Evolutionary conservation across 2,329 filamentous ascomycete genomes (phyloP), one percentile per base, ranked within the genome.

Genomic region (Botrytis aclada): DNA sequence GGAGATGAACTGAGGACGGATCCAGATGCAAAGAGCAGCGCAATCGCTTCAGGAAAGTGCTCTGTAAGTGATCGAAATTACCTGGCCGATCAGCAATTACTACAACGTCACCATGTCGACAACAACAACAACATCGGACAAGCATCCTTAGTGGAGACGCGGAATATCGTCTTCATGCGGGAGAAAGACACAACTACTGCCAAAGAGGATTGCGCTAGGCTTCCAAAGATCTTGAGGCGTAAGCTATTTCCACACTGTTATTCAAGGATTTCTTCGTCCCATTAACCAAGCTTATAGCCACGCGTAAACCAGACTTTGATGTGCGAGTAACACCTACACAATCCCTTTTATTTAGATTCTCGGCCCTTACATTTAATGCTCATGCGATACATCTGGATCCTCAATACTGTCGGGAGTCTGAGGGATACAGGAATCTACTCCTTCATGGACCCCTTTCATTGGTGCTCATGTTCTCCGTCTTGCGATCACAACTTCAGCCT

Each of bases 331-430:
- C 83, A 0, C 93, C 94, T 0, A 90, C 90, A 3, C 85, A 88
- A 4, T 84, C 87, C 7, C 87, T 98, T 7, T 89, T 99, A 71
- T 97, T 97, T 83, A 90, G 95, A 73, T 98, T 95, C 85, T 96
- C 92, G 32, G 94, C 94, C 0, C 88, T 99, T 47, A 95, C 93
- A 3, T 95, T 94, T 85, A 99, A 99, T 82, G 93, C 94, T 1
- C 96, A 99, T 82, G 86, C 88, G 25, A 98, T 99, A 77, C 96
- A 99, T 83, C 86, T 97, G 34, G 93, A 98, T 81, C 87, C 86
- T 1, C 80, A 86, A 61, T 97, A 93, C 82, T 90, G 90, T 69
- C 86, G 87, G 56, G 84, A 88, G 20, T 84, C 90, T 20, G 96
- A 98, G 81, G 92, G 92, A 18, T 90, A 97, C 80, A 86, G 86